phyloP scores from a whole-genome alignment of 1,284 basidiomycete species.

The Wolfiporia cocos region DNA sequence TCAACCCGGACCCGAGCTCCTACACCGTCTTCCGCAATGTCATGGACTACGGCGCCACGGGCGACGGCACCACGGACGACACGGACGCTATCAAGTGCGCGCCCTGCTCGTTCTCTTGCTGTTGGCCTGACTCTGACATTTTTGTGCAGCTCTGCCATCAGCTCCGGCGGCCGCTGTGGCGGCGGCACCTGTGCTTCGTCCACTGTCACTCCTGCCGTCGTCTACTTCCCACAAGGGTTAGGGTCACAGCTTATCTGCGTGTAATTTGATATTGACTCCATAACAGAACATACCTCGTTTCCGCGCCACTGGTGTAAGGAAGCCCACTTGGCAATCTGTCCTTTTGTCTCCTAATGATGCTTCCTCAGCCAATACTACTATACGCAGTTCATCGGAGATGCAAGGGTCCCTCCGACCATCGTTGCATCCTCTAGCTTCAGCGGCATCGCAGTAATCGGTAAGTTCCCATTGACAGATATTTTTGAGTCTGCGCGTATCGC shows the following conservation, averaged over 20 bases:
- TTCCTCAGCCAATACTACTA: conserved; percentile 50
- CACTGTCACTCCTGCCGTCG: conserved; percentile 40
- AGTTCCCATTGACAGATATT: conserved; percentile 7
- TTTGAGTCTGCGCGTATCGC: background rate
- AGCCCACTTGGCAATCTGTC: conserved; percentile 2
- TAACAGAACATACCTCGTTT: conserved; percentile 54
- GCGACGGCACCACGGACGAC: conserved; percentile 67
- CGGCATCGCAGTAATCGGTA: conserved; percentile 69
- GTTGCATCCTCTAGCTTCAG: conserved; percentile 49
- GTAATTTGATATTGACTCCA: conserved; percentile 2
- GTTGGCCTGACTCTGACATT: background rate
- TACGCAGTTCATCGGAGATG: conserved; percentile 63
- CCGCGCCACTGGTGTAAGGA: conserved; percentile 43
- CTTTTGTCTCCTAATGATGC: background rate
- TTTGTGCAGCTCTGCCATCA: conserved; percentile 40
- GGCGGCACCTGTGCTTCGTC: conserved; percentile 36
- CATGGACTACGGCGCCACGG: conserved; percentile 55
- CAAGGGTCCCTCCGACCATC: conserved; percentile 52
- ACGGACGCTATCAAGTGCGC: conserved; percentile 63
- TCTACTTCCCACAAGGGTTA: conserved; percentile 48
- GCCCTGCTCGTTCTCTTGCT: background rate
- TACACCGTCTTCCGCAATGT: conserved; percentile 78
- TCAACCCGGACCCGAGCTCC: conserved; percentile 43
- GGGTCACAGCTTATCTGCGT: conserved; percentile 5
- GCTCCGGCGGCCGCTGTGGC: conserved; percentile 51